Evolutionary conservation across 2,329 filamentous ascomycete species (phyloP).

Genomic region (Aspergillus carbonarius): DNA sequence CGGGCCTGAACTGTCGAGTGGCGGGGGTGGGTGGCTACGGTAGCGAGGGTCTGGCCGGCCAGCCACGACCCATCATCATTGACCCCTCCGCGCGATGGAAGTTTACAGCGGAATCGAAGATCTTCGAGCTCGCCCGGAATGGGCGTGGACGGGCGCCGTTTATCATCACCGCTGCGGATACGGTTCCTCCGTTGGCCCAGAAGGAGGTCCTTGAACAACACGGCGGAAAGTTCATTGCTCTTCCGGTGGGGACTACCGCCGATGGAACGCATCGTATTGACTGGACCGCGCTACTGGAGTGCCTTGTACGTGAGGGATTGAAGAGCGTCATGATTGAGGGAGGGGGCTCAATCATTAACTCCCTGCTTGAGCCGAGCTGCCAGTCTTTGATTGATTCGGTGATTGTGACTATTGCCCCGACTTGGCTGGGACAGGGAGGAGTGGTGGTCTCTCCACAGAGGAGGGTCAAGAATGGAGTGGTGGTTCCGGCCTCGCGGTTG

Average conservation of each 20-base stretch:
- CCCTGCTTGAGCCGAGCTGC: conserved; percentile 61
- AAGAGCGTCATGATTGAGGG: conserved; percentile 88
- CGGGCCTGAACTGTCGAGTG: conserved; percentile 81
- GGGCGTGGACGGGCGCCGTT: conserved; percentile 70
- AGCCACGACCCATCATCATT: conserved; percentile 77
- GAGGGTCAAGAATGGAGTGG: conserved; percentile 48
- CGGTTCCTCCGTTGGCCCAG: conserved; percentile 15
- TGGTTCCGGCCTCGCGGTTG: conserved; percentile 60
- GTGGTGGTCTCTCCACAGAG: conserved; percentile 72
- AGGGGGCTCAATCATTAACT: conserved; percentile 77
- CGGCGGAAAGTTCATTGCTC: conserved; percentile 33
- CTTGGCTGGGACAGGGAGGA: conserved; percentile 78
- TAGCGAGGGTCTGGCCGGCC: conserved; percentile 49
- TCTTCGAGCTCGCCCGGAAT: conserved; percentile 61
- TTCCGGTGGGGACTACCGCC: conserved; percentile 18
- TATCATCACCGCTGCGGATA: conserved; percentile 52
- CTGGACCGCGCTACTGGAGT: conserved; percentile 63
- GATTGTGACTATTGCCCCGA: conserved; percentile 84
- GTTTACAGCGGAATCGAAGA: conserved; percentile 58
- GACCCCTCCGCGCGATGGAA: conserved; percentile 74
- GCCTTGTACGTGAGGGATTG: conserved; percentile 58
- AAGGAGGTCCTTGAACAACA: conserved; percentile 25
- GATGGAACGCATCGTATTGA: conserved; percentile 29
- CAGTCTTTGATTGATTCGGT: conserved; percentile 66
- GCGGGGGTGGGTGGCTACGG: conserved; percentile 56